Base-by-base conservation (phyloP, 2,329 filamentous ascomycete genomes). In the Cryoendolithus antarcticus region DNA sequence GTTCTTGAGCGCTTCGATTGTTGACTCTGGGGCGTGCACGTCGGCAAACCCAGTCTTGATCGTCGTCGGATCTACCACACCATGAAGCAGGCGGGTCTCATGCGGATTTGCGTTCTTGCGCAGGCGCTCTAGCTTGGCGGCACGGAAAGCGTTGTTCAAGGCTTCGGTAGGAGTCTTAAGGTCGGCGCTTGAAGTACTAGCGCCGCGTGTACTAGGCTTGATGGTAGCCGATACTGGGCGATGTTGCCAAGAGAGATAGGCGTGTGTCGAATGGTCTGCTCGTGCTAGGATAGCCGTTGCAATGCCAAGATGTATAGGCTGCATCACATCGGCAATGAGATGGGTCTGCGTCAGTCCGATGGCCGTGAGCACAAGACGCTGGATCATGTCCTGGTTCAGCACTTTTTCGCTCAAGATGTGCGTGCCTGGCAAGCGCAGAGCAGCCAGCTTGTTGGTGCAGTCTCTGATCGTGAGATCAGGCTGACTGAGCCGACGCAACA, bases 21-120 rank as follows among this genome's bases (percentile, higher is more conserved):
- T 94, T 44, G 88, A 85, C 0, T 71, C 62, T 0, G 86, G 78
- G 2, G 81, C 86, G 51, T 93, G 85, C 11, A 98, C 82, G 56
- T 94, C 83, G 15, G 75, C 70, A 56, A 96, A 98, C 0, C 85
- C 93, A 0, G 84, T 93, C 44, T 78, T 78, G 48, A 98, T 85
- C 51, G 82, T 82, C 34, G 79, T 70, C 5, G 84, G 76, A 54
- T 94, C 77, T 29, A 94, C 77, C 3, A 96, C 80, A 7, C 89
- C 86, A 3, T 75, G 73, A 34, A 94, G 66, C 6, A 98, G 70
- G 49, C 80, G 81, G 58, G 85, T 84, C 60, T 96, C 91, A 48
- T 94, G 79, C 37, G 78, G 70, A 41, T 82, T 86, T 49, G 74
- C 77, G 31, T 68, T 76, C 51, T 69, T 69, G 44, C 66, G 70